Conservation (phyloP, 345 rosid genomes). For the Camelina neglecta region DNA sequence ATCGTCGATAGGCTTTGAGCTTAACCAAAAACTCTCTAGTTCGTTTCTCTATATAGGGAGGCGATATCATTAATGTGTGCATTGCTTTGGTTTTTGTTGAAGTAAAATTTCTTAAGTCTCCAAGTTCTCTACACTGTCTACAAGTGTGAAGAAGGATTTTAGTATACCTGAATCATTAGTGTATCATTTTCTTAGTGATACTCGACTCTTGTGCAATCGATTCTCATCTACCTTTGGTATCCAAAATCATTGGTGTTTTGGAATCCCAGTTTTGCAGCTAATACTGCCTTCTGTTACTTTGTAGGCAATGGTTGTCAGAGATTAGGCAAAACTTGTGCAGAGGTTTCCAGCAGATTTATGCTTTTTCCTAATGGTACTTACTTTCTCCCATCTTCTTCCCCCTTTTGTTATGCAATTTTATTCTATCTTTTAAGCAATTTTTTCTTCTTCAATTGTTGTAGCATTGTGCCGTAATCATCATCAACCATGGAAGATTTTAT, state of each 20-base stretch:
- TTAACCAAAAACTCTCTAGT: too few species aligned
- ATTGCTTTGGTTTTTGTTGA: constrained; percentile 6
- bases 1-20: neutral
- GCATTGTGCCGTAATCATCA: constrained; percentile 42
- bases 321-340: constrained; percentile 34
- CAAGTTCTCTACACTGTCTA: too few species aligned
- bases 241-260: neutral
- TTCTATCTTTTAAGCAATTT: constrained; percentile 23
- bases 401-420: constrained; percentile 29
- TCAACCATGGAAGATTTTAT: constrained; percentile 35
- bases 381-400: neutral
- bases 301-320: constrained; percentile 53
- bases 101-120: too few species aligned
- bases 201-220: too few species aligned
- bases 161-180: too few species aligned
- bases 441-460: neutral
- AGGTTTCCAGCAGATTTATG: constrained; percentile 42
- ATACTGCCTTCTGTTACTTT: constrained; percentile 15
- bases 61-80: neutral
- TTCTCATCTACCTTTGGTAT: neutral
- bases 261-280: neutral
- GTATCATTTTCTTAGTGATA: too few species aligned
- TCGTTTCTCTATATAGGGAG: neutral
- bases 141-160: too few species aligned
- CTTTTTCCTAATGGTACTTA: constrained; percentile 39